Conservation (phyloP, 345 rosid species). For the Diplotaxis tenuifolia region DNA sequence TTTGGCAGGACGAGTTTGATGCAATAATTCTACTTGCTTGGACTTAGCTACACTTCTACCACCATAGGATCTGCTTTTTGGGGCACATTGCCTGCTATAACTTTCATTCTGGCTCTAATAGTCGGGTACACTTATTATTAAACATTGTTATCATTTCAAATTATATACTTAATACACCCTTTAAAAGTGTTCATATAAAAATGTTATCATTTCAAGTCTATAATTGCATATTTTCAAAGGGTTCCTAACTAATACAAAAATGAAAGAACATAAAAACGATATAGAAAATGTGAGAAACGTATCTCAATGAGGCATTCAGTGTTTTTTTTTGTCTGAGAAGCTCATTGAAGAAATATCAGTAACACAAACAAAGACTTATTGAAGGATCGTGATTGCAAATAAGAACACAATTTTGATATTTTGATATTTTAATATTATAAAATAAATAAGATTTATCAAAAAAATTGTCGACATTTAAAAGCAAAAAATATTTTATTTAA, state of each 20-base stretch:
- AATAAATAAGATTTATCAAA: too few relatives aligned
- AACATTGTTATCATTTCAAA: neutral
- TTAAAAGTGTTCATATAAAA: neutral
- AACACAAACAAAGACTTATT: too few relatives aligned
- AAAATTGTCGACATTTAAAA: too few relatives aligned
- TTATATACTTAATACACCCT: neutral
- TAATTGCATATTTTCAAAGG: too few relatives aligned
- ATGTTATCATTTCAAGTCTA: neutral
- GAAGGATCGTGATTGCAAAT: too few relatives aligned
- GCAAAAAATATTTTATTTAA: too few relatives aligned
- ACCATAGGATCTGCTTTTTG: constrained; percentile 56
- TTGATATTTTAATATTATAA: too few relatives aligned
- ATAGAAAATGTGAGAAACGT: neutral
- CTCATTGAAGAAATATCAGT: too few relatives aligned
- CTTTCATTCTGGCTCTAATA: constrained; percentile 62
- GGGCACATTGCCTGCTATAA: constrained; percentile 55
- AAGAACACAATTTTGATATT: too few relatives aligned
- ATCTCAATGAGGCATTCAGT: neutral
- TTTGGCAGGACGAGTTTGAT: constrained; percentile 54
- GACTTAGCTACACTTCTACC: constrained; percentile 67
- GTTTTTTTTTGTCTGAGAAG: too few relatives aligned
- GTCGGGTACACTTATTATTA: constrained; percentile 44
- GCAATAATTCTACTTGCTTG: constrained; percentile 55
- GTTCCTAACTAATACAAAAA: neutral
- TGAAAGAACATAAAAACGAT: neutral